Percentiles rank a stretch among this genome's conserved stretches.
These are phyloP conservation scores for Monosporascus sp. DNA, from an alignment of 2,329 filamentous ascomycete species.

Conservation along the genomic window DNA sequence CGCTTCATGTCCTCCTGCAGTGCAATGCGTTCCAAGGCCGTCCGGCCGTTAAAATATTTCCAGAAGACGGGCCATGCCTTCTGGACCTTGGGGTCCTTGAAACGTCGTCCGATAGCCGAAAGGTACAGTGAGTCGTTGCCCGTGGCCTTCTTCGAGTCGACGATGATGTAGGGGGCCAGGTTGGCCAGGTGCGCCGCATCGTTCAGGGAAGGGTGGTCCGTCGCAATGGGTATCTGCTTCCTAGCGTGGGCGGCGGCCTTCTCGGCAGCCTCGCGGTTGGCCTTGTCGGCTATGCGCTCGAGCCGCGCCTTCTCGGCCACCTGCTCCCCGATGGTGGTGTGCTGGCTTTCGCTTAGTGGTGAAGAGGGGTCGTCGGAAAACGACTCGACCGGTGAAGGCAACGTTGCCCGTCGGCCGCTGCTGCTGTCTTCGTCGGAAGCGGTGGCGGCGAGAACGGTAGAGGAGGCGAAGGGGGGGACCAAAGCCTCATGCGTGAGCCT, in stretches of 20 bases:
- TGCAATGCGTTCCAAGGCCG: constrained; percentile 80
- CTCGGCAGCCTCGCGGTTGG: constrained; percentile 50
- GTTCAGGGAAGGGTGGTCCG: constrained; percentile 52
- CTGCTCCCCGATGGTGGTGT: constrained; percentile 45
- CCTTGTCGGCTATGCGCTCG: constrained; percentile 51
- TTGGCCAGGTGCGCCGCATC: constrained; percentile 51
- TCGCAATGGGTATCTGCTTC: constrained; percentile 42
- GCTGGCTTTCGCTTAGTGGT: constrained; percentile 3
- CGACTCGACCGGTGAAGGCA: constrained; percentile 2
- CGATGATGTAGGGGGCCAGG: constrained; percentile 62
- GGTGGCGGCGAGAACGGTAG: not conserved
- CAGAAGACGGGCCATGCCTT: constrained; percentile 68
- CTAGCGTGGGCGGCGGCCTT: constrained; percentile 52
- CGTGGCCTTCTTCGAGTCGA: constrained; percentile 73
- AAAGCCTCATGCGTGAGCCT: constrained; percentile 26
- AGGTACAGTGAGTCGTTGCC: constrained; percentile 72
- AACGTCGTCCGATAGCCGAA: constrained; percentile 50
- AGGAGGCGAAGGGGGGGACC: constrained; percentile 7
- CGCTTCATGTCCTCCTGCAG: constrained; percentile 82
- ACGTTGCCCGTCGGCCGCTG: constrained; percentile 1
- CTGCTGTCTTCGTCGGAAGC: not conserved
- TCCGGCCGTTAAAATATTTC: constrained; percentile 83
- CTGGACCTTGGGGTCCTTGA: constrained; percentile 50
- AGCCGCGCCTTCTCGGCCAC: constrained; percentile 58
- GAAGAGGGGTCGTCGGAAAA: constrained; percentile 21